Evolutionary conservation across 148 eudicot genomes (phyloP).

Genomic region (Cornus florida): DNA sequence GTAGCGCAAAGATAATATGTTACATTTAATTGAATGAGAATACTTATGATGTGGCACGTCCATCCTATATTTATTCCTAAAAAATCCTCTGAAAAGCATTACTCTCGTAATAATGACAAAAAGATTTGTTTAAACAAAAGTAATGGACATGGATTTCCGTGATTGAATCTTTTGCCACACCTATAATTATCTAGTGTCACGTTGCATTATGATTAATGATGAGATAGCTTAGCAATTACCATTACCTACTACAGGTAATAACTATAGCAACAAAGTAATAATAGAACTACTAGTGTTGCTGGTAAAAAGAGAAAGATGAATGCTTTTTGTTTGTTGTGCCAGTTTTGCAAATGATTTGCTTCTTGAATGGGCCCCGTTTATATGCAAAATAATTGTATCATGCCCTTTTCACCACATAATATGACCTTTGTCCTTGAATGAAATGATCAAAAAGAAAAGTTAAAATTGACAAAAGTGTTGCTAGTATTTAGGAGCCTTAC

Average conservation of each 20-base stretch:
- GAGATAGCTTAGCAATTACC: neutral
- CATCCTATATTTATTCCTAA: too few relatives aligned
- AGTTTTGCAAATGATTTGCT: neutral
- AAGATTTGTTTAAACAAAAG: neutral
- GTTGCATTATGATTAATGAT: neutral
- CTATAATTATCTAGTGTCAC: neutral
- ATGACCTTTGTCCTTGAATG: neutral
- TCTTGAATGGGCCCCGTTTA: neutral
- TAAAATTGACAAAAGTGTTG: neutral
- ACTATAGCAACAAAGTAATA: neutral
- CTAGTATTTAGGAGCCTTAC: neutral
- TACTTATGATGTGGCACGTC: too few relatives aligned
- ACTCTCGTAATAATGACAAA: neutral
- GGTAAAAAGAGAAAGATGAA: neutral
- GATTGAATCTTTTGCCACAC: neutral
- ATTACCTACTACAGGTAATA: constrained; percentile 6
- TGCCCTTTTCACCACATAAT: neutral
- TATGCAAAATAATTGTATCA: neutral
- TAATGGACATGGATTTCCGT: neutral
- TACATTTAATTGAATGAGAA: too few relatives aligned
- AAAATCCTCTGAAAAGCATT: too few relatives aligned
- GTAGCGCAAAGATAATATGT: too few relatives aligned
- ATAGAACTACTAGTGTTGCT: neutral
- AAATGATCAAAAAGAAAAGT: neutral
- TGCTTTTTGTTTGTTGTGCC: neutral